These are phyloP conservation scores for Barnettozyma salicaria DNA, from an alignment of 805 yeast species.

Conservation along the genomic window DNA sequence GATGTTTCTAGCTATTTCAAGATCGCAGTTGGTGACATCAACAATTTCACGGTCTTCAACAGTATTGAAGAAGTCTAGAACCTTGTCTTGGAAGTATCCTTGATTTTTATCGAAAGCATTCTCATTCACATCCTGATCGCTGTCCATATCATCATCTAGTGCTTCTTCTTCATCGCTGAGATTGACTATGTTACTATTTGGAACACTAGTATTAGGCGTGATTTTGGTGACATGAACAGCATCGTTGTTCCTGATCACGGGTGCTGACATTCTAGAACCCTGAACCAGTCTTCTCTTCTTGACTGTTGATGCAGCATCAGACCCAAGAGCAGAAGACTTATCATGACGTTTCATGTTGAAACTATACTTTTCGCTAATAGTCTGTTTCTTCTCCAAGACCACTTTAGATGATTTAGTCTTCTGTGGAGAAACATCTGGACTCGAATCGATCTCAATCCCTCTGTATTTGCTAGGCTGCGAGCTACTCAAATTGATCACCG, in stretches of 20 bases:
- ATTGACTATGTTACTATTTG: constrained; percentile 11
- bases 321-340: neutral
- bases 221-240: neutral
- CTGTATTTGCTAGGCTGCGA: constrained; percentile 3
- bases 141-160: constrained; percentile 35
- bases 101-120: constrained; percentile 24
- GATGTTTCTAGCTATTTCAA: constrained; percentile 57
- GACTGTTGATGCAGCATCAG: constrained; percentile 9
- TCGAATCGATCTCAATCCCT: constrained; percentile 20
- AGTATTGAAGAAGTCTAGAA: constrained; percentile 70
- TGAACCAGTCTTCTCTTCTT: constrained; percentile 36
- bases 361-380: constrained; percentile 33
- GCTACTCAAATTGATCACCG: neutral
- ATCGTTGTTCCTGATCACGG: constrained; percentile 12
- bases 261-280: constrained; percentile 30
- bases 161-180: constrained; percentile 35
- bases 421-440: constrained; percentile 25
- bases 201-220: no score
- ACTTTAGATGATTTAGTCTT: constrained; percentile 31
- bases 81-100: constrained; percentile 52
- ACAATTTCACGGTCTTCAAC: constrained; percentile 70
- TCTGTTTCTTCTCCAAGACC: constrained; percentile 30
- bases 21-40: constrained; percentile 70
- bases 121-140: constrained; percentile 43
- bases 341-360: constrained; percentile 12